Percentiles rank a stretch among this genome's conserved stretches.
Evolutionary conservation across 345 rosid genomes (phyloP).

Genomic region (Boechera retrofracta): DNA sequence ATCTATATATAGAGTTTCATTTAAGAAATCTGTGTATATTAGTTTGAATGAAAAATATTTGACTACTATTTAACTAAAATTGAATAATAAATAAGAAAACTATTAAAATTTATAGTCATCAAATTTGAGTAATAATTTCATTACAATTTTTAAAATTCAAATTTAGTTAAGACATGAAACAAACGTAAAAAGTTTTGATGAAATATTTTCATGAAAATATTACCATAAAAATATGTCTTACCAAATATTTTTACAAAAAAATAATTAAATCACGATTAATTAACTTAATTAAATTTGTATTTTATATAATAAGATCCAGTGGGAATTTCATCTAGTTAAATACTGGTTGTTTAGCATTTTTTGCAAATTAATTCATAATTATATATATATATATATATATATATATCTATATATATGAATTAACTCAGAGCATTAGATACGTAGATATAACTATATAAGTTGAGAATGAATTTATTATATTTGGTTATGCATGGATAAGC

Average conservation of each 20-base stretch:
- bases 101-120: not conserved
- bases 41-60: not conserved
- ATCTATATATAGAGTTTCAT: not conserved
- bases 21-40: not conserved
- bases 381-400: not conserved
- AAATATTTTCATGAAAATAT: not conserved
- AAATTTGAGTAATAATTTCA: not conserved
- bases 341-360: not conserved
- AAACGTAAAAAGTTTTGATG: not conserved
- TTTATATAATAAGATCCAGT: not conserved
- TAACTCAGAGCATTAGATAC: not conserved
- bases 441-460: not conserved
- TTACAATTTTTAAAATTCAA: not conserved
- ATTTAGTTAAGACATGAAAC: not conserved
- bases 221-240: not conserved
- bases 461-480: not conserved
- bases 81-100: not conserved
- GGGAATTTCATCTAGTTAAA: not conserved
- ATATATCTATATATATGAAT: not conserved
- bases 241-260: not conserved
- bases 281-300: not conserved
- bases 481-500: conserved; percentile 25
- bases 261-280: not conserved
- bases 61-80: not conserved
- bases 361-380: not conserved